A percentile compares a stretch with the other conserved stretches of the same genome.
Evolutionary conservation across 228 moss, liverwort and hornwort genomes (phyloP).

Genomic region (Sphagnum fallax): DNA sequence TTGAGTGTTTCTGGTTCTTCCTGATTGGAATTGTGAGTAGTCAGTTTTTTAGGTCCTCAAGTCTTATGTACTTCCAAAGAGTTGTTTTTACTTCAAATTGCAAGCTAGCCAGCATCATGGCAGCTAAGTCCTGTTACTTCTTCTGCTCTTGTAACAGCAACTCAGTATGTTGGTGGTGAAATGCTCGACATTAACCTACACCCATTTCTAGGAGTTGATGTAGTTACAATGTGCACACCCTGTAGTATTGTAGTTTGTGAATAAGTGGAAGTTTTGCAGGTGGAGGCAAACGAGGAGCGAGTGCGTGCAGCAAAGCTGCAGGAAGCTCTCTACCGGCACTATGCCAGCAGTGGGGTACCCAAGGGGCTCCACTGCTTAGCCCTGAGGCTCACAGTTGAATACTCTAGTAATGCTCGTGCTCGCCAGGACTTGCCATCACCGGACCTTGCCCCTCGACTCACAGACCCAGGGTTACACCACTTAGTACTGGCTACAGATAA

Average conservation of each 20-base stretch:
- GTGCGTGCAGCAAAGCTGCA: conserved; percentile 85
- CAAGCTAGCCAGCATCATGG: no score
- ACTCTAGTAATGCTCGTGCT: conserved; percentile 82
- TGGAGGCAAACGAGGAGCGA: conserved; percentile 79
- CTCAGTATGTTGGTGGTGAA: neutral
- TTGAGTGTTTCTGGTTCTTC: no score
- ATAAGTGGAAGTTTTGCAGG: conserved; percentile 25
- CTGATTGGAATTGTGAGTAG: no score
- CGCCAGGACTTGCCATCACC: conserved; percentile 93
- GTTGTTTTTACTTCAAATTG: no score
- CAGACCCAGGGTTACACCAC: conserved; percentile 64
- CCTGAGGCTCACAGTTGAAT: conserved; percentile 87
- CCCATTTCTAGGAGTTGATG: neutral
- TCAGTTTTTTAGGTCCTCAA: no score
- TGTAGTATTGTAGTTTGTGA: neutral
- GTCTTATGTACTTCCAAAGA: no score
- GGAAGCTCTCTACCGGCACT: conserved; percentile 92
- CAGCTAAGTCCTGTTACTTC: no score
- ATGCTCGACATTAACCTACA: neutral
- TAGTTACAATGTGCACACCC: neutral
- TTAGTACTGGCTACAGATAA: conserved; percentile 92
- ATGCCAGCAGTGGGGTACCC: conserved; percentile 90
- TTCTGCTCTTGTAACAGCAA: no score
- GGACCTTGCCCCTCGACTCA: conserved; percentile 77
- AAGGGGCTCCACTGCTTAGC: conserved; percentile 92